A percentile compares a stretch with the other conserved stretches of the same genome.
phyloP scores from a whole-genome alignment of 2,329 filamentous ascomycete species.

The Fusarium subtropicale region DNA sequence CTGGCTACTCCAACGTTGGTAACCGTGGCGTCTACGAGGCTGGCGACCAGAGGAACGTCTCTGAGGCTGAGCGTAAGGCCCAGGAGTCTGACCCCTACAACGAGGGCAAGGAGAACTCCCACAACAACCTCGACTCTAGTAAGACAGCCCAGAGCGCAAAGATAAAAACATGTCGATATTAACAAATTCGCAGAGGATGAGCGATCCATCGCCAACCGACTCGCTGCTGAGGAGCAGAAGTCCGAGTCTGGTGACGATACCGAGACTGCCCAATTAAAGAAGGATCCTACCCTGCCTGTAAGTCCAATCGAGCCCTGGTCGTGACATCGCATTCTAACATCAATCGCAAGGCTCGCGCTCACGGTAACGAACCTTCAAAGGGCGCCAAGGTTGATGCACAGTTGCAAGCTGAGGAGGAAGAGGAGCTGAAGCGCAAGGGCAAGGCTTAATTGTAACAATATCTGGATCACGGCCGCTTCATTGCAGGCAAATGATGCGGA shows the following conservation, averaged over 20 bases:
- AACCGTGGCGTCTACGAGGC: constrained; percentile 75
- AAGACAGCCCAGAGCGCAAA: constrained; percentile 47
- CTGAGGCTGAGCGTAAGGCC: constrained; percentile 62
- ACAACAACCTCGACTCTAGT: constrained; percentile 79
- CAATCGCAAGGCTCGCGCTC: constrained; percentile 66
- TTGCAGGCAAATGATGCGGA: constrained; percentile 14
- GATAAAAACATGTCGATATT: constrained; percentile 55
- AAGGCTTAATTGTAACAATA: constrained; percentile 45
- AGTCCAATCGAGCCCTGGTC: constrained; percentile 38
- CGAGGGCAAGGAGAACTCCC: constrained; percentile 77
- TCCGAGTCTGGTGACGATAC: constrained; percentile 59
- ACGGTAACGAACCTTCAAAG: constrained; percentile 79
- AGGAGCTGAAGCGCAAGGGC: constrained; percentile 69
- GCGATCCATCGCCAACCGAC: constrained; percentile 76
- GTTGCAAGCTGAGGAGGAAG: constrained; percentile 75
- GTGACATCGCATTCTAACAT: constrained; percentile 10
- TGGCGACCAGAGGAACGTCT: constrained; percentile 78
- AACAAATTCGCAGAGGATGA: constrained; percentile 68
- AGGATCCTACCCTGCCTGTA: constrained; percentile 71
- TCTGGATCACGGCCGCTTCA: constrained; percentile 7
- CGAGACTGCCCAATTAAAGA: constrained; percentile 59
- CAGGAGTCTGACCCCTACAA: constrained; percentile 75
- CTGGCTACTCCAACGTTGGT: constrained; percentile 73
- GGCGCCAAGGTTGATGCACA: constrained; percentile 79
- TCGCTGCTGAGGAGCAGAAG: constrained; percentile 68